Base-by-base conservation (phyloP, 2,329 filamentous ascomycete species). In the Sporothrix phasma region DNA sequence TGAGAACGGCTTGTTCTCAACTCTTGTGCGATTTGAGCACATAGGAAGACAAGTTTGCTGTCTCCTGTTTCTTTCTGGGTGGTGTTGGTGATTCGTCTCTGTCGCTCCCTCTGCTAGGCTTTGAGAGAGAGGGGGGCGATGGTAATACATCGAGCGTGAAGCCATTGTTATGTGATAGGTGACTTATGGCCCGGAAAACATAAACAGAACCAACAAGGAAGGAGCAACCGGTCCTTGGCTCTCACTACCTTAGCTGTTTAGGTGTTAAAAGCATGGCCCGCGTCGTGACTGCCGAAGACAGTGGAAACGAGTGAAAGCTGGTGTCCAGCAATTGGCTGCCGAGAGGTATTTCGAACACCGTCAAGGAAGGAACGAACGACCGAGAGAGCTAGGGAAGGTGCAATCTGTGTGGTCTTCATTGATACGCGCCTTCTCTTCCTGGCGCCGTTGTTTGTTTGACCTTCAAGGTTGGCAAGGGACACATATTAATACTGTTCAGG, bases 391-490 rank as follows among this genome's bases (percentile, higher is more conserved):
- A 22, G 31, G 59, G 63, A 65, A 62, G 51, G 63, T 24, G 58
- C 63, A 34, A 58, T 37, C 41, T 43, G 24, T 43, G 54, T 43
- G 31, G 39, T 39, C 24, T 15, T 37, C 8, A 41, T 39, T 22
- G n/a, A n/a, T 45, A n/a, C 15, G 63, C 53, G n/a, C 46, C 63
- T 64, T 64, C 62, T 41, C 24, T 37, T 64, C 45, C 24, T 41
- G n/a, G 22, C 11, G 17, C 15, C 31, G n/a, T 37, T 56, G n/a
- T 49, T 46, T 19, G n/a, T 46, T 17, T 31, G 46, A 13, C 17
- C 26, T 19, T n/a, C n/a, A 31, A n/a, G 31, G 31, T 19, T 54
- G 29, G 29, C n/a, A 7, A 8, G 49, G n/a, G 49, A 22, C 29
- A 15, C 15, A 34, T 53, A 37, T 19, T 34, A 19, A 13, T 15